Conservation (phyloP, 2,329 filamentous ascomycete genomes). For the Shiraia bambusicola region DNA sequence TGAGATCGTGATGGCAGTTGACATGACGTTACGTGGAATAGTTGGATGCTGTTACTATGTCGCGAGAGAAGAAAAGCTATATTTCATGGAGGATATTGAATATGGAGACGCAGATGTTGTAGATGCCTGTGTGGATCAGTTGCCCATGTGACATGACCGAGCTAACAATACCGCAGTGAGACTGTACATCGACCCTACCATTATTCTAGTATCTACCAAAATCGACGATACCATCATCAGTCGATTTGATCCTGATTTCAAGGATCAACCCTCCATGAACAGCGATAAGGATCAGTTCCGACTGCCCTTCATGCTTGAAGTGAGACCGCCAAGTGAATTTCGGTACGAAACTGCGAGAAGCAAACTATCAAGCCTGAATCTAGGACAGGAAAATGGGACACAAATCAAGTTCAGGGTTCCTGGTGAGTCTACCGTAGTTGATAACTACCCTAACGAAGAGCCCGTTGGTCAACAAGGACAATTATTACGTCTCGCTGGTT, state of each 20-base stretch:
- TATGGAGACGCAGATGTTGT: conserved; percentile 66
- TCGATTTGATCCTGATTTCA: conserved; percentile 48
- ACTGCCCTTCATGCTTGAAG: conserved; percentile 64
- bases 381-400: conserved; percentile 52
- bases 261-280: conserved; percentile 31
- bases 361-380: conserved; percentile 62
- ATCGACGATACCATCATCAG: conserved; percentile 54
- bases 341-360: conserved; percentile 64
- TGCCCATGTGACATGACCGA: background rate
- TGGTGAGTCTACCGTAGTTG: conserved; percentile 50
- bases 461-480: conserved; percentile 62
- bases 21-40: conserved; percentile 68
- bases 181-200: conserved; percentile 62
- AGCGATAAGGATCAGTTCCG: conserved; percentile 50
- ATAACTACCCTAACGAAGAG: conserved; percentile 47
- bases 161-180: conserved; percentile 51
- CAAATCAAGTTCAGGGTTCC: conserved; percentile 63
- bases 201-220: conserved; percentile 59
- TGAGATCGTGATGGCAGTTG: conserved; percentile 78
- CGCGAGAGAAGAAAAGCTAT: conserved; percentile 67
- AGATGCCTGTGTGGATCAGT: conserved; percentile 45
- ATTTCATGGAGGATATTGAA: conserved; percentile 74
- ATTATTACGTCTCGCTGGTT: conserved; percentile 67
- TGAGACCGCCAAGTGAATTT: conserved; percentile 72
- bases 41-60: conserved; percentile 86